Evolutionary conservation across 2,329 filamentous ascomycete genomes (phyloP).

Genomic region (Aspergillus aculeatus): DNA sequence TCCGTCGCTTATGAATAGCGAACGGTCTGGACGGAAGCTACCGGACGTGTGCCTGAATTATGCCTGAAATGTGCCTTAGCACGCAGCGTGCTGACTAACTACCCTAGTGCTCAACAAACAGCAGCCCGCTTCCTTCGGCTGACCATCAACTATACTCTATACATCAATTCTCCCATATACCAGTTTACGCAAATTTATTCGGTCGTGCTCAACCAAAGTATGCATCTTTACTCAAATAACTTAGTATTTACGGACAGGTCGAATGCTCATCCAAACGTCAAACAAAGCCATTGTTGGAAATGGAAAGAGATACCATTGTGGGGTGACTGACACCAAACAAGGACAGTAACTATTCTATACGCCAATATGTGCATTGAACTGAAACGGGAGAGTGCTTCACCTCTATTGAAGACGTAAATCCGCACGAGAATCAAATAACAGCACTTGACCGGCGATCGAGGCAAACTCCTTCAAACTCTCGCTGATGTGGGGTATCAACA

Average conservation of each 20-base stretch:
- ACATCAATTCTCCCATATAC: too few relatives aligned
- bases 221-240: too few relatives aligned
- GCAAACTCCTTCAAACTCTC: conserved; percentile 24
- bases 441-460: conserved; percentile 11
- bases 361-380: conserved; percentile 20
- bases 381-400: conserved; percentile 16
- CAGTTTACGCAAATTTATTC: too few relatives aligned
- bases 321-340: not conserved
- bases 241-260: too few relatives aligned
- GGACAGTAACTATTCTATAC: conserved; percentile 4
- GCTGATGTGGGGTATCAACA: conserved; percentile 28
- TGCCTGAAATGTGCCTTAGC: conserved; percentile 2
- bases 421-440: conserved; percentile 10
- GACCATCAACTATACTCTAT: too few relatives aligned
- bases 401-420: conserved; percentile 19
- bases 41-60: conserved; percentile 17
- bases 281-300: not conserved
- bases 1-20: conserved; percentile 35
- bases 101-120: not conserved
- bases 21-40: conserved; percentile 22
- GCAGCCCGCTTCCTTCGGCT: not conserved
- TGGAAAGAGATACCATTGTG: not conserved
- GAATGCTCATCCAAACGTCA: not conserved
- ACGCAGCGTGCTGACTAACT: too few relatives aligned
- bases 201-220: too few relatives aligned